A percentile compares a stretch with the other conserved stretches of the same genome.
These are phyloP conservation scores for Hypoxylon sp. DNA, from an alignment of 2,329 filamentous ascomycete genomes.

Conservation along the genomic window DNA sequence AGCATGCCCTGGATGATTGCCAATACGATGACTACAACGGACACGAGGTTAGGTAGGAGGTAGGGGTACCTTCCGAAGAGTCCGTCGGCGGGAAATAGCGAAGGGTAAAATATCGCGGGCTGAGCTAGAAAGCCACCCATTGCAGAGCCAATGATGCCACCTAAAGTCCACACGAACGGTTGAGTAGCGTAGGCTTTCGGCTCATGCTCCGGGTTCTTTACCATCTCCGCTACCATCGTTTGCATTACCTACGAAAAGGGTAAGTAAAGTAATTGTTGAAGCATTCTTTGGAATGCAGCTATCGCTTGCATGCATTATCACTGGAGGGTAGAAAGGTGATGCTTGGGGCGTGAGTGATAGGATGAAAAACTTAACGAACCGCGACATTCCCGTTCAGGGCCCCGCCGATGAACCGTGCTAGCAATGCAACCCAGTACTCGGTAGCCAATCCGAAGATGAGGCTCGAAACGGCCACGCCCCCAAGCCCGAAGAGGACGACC, in stretches of 20 bases:
- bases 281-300: neutral
- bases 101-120: slow-evolving; percentile 52
- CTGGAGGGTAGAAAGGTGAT: neutral
- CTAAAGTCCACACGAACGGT: slow-evolving; percentile 55
- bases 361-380: slow-evolving; percentile 41
- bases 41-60: slow-evolving; percentile 74
- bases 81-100: slow-evolving; percentile 54
- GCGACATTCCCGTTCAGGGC: slow-evolving; percentile 56
- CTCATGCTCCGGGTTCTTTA: slow-evolving; percentile 57
- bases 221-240: slow-evolving; percentile 58
- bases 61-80: slow-evolving; percentile 74
- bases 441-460: slow-evolving; percentile 57
- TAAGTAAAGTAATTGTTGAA: slow-evolving; percentile 20
- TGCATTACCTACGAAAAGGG: slow-evolving; percentile 51
- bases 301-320: neutral
- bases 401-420: slow-evolving; percentile 56
- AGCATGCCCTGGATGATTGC: slow-evolving; percentile 72
- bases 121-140: slow-evolving; percentile 55
- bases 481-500: slow-evolving; percentile 52
- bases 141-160: slow-evolving; percentile 53
- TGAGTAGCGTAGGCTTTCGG: slow-evolving; percentile 54
- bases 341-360: neutral
- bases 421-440: slow-evolving; percentile 57
- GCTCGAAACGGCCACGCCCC: slow-evolving; percentile 55
- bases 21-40: slow-evolving; percentile 69